Conservation (phyloP, 345 rosid species). For the Excoecaria cochinchinensis region DNA sequence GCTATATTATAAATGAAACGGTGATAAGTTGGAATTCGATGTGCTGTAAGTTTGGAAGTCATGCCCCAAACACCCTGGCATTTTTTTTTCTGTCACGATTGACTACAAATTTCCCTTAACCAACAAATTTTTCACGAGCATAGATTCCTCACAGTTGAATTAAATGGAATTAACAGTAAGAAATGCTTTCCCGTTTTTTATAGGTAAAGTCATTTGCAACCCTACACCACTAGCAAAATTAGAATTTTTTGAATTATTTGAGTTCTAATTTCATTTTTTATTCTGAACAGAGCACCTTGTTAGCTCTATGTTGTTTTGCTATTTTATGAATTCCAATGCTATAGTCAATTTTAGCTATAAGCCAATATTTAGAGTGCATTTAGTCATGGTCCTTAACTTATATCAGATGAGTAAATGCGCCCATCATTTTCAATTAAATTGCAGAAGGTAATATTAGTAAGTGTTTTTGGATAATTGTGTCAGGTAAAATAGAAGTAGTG, state of each 20-base stretch:
- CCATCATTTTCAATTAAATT: neutral
- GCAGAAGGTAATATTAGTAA: neutral
- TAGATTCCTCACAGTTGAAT: neutral
- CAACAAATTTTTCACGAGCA: neutral
- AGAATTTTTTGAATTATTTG: neutral
- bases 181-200: neutral
- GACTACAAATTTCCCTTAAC: neutral
- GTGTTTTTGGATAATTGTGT: neutral
- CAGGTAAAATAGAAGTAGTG: constrained; percentile 2
- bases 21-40: neutral
- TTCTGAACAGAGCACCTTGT: neutral
- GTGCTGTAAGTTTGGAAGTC: neutral
- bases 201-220: neutral
- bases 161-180: neutral
- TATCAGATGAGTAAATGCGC: neutral
- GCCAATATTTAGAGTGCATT: neutral
- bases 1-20: neutral
- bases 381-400: neutral
- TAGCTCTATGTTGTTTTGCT: neutral
- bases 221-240: neutral
- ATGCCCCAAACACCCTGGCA: neutral
- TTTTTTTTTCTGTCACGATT: neutral
- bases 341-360: neutral
- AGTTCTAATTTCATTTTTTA: neutral
- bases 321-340: neutral